These are phyloP conservation scores for Trametes coccinea DNA, from an alignment of 768 basidiomycete species.

Conservation along the genomic window DNA sequence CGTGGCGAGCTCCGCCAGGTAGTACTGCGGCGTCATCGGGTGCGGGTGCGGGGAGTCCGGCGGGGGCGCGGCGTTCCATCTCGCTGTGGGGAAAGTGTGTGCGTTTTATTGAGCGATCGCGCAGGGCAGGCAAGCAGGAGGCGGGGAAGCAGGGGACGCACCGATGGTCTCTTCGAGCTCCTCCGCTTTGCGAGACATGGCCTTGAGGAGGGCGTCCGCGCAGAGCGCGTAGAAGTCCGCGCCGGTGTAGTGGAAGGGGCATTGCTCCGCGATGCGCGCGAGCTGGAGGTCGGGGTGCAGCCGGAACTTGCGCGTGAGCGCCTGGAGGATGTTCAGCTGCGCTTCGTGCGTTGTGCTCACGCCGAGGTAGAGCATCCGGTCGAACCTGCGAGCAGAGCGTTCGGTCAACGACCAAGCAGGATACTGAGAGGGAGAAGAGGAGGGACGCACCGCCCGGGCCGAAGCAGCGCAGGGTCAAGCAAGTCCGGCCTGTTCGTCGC, in stretches of 20 bases:
- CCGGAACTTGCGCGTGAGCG: constrained; percentile 90
- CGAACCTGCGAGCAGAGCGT: constrained; percentile 63
- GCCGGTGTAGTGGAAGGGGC: constrained; percentile 94
- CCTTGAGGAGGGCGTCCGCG: constrained; percentile 93
- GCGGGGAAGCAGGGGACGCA: constrained; percentile 32
- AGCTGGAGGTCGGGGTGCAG: constrained; percentile 71
- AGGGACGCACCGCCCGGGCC: constrained; percentile 74
- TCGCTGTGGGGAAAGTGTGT: constrained; percentile 19
- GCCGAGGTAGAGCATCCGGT: constrained; percentile 94
- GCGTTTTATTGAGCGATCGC: not conserved
- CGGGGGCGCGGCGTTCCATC: constrained; percentile 45
- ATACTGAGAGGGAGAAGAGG: no score
- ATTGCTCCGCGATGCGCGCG: constrained; percentile 60
- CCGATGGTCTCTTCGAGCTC: constrained; percentile 77
- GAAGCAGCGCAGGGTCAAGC: constrained; percentile 82
- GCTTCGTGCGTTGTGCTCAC: constrained; percentile 85
- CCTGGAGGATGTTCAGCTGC: constrained; percentile 84
- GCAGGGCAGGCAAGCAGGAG: not conserved
- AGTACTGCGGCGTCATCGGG: constrained; percentile 87
- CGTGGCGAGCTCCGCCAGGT: constrained; percentile 78
- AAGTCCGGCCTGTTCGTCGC: constrained; percentile 95
- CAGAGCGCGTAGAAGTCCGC: constrained; percentile 98
- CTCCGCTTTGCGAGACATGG: constrained; percentile 87
- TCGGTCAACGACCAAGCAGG: constrained; percentile 1
- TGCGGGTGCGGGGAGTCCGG: constrained; percentile 51